Percentiles rank a stretch among this genome's conserved stretches.
Conservation (phyloP, 140 eudicot genomes). For the Erigeron philadelphicus region DNA sequence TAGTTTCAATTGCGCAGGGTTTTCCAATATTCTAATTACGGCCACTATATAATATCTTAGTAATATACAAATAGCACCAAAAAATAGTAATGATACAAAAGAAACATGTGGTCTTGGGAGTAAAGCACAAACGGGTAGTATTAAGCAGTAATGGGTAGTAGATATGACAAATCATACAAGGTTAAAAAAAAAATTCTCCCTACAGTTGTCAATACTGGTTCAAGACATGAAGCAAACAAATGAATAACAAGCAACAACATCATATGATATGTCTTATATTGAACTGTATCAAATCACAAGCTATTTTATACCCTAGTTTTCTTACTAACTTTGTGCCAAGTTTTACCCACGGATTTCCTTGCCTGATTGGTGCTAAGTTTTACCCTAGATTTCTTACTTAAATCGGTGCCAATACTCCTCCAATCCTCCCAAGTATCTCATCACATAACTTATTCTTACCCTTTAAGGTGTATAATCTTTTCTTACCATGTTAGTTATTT, state of each 20-base stretch:
- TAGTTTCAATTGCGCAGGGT: too few relatives aligned
- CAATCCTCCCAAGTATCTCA: background rate
- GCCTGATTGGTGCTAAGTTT: too few relatives aligned
- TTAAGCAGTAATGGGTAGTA: background rate
- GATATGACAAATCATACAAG: too few relatives aligned
- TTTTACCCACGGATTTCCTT: too few relatives aligned
- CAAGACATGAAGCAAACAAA: conserved; percentile 19
- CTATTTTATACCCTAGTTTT: too few relatives aligned
- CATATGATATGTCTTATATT: background rate
- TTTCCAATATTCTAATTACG: too few relatives aligned
- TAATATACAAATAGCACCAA: too few relatives aligned
- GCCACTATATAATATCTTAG: too few relatives aligned
- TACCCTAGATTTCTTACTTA: too few relatives aligned
- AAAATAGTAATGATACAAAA: background rate
- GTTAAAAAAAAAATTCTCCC: too few relatives aligned
- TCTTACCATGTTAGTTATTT: background rate
- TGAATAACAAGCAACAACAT: conserved; percentile 2
- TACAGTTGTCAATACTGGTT: background rate
- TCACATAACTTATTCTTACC: background rate
- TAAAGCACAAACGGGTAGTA: conserved; percentile 4
- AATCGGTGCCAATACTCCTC: too few relatives aligned
- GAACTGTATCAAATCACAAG: background rate
- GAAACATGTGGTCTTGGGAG: conserved; percentile 7
- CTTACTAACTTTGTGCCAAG: too few relatives aligned
- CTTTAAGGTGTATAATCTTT: background rate